Percentiles rank a stretch among this genome's conserved stretches.
Evolutionary conservation across 495 filamentous ascomycete genomes (phyloP).

Genomic region (Penicillium arizonense): DNA sequence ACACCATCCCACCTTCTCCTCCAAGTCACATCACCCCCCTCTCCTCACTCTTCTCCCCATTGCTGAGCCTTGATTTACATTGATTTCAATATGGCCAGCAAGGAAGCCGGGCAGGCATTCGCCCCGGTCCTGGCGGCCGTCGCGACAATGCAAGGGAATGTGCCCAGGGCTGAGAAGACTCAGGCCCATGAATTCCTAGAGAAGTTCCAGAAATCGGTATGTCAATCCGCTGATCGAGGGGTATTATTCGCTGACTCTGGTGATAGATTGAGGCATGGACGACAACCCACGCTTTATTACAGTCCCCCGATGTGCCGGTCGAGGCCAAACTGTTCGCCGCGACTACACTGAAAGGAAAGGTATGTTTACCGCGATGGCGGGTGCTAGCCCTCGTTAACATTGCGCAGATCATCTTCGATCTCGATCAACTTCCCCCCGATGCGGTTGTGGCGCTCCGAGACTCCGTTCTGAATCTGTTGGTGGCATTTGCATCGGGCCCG

Average conservation of each 20-base stretch:
- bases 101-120: constrained; percentile 66
- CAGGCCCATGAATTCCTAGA: constrained; percentile 88
- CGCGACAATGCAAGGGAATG: constrained; percentile 84
- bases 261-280: constrained; percentile 84
- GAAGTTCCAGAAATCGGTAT: constrained; percentile 96
- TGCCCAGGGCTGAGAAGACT: constrained; percentile 77
- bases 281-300: constrained; percentile 78
- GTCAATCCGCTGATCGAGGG: constrained; percentile 30
- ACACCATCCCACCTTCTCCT: constrained; percentile 40
- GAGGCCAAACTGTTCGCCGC: constrained; percentile 95
- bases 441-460: constrained; percentile 74
- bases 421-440: constrained; percentile 78
- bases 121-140: constrained; percentile 83
- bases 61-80: constrained; percentile 13
- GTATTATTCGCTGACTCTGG: constrained; percentile 8
- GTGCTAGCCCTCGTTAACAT: constrained; percentile 21
- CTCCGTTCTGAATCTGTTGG: constrained; percentile 76
- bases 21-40: constrained; percentile 9
- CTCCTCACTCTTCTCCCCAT: constrained; percentile 3
- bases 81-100: constrained; percentile 64
- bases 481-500: constrained; percentile 74
- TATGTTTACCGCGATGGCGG: constrained; percentile 36
- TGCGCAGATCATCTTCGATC: constrained; percentile 73
- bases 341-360: constrained; percentile 97
- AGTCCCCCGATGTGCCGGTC: constrained; percentile 66